phyloP scores from a whole-genome alignment of 148 eudicot genomes.

The Gaultheria prostrata region DNA sequence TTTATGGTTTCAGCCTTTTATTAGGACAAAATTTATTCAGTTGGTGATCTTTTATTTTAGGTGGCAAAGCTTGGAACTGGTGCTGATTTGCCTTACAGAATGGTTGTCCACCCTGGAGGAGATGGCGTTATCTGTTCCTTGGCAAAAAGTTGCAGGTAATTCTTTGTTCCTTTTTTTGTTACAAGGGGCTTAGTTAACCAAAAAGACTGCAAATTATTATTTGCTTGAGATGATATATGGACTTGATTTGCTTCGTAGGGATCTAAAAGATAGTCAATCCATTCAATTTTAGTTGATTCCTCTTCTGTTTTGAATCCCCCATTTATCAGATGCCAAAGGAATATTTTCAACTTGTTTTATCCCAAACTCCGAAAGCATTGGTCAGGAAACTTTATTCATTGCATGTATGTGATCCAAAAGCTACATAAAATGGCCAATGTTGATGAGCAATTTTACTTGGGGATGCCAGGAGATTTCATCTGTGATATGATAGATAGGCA shows the following conservation, averaged over 20 bases:
- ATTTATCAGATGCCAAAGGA: background rate
- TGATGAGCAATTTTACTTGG: background rate
- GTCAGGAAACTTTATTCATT: background rate
- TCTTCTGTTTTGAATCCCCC: background rate
- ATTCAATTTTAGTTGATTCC: background rate
- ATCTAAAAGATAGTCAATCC: background rate
- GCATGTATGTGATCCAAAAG: background rate
- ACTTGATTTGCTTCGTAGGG: background rate
- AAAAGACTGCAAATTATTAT: background rate
- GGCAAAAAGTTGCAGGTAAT: conserved; percentile 68
- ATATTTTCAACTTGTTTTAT: background rate
- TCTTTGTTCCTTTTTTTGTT: background rate
- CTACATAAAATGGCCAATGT: background rate
- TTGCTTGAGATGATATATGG: background rate
- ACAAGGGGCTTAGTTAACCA: background rate
- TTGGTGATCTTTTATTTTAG: conserved; percentile 30
- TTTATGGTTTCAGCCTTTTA: background rate
- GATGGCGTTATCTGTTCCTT: conserved; percentile 79
- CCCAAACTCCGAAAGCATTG: background rate
- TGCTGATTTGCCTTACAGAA: conserved; percentile 81
- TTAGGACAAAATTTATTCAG: conserved; percentile 5
- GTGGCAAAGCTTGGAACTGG: conserved; percentile 58
- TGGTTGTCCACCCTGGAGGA: conserved; percentile 87
- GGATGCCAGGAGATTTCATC: conserved; percentile 1
- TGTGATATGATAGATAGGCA: background rate